Evolutionary conservation across 2,329 filamentous ascomycete species (phyloP).

Genomic region (Fusarium proliferatum): DNA sequence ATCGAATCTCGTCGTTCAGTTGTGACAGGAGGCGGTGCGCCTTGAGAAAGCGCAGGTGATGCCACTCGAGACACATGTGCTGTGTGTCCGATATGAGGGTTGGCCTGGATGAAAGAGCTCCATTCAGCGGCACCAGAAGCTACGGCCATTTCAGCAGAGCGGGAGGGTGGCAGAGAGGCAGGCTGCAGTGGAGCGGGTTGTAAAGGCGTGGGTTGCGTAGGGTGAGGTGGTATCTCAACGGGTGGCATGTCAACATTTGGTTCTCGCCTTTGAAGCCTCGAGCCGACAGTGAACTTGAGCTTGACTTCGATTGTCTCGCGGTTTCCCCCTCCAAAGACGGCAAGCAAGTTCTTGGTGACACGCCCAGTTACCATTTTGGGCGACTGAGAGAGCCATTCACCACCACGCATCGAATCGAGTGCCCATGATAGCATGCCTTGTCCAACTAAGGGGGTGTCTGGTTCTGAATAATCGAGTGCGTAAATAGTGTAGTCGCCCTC

Average conservation of each 20-base stretch:
- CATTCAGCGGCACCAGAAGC: constrained; percentile 78
- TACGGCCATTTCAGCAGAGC: constrained; percentile 51
- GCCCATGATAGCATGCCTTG: constrained; percentile 95
- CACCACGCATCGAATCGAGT: constrained; percentile 60
- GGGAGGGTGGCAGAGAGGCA: constrained; percentile 5
- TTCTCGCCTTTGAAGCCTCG: constrained; percentile 60
- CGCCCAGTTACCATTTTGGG: constrained; percentile 87
- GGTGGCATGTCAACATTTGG: constrained; percentile 41
- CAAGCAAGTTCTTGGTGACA: constrained; percentile 86
- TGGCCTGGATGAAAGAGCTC: constrained; percentile 80
- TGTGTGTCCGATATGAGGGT: constrained; percentile 63
- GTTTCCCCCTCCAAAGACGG: constrained; percentile 83
- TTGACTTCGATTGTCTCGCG: constrained; percentile 94
- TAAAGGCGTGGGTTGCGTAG: neutral
- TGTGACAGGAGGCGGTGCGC: constrained; percentile 36
- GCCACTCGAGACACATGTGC: constrained; percentile 50
- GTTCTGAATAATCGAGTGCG: constrained; percentile 95
- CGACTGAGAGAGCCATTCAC: constrained; percentile 61
- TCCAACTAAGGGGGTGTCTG: constrained; percentile 90
- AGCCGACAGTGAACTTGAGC: constrained; percentile 83
- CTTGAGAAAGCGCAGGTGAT: constrained; percentile 53
- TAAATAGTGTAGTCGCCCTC: constrained; percentile 97
- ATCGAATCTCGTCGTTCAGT: constrained; percentile 45
- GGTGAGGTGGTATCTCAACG: constrained; percentile 1
- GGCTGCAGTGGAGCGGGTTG: constrained; percentile 3